These are phyloP conservation scores for Tricholoma terreum DNA, from an alignment of 768 basidiomycete species.

Conservation along the genomic window DNA sequence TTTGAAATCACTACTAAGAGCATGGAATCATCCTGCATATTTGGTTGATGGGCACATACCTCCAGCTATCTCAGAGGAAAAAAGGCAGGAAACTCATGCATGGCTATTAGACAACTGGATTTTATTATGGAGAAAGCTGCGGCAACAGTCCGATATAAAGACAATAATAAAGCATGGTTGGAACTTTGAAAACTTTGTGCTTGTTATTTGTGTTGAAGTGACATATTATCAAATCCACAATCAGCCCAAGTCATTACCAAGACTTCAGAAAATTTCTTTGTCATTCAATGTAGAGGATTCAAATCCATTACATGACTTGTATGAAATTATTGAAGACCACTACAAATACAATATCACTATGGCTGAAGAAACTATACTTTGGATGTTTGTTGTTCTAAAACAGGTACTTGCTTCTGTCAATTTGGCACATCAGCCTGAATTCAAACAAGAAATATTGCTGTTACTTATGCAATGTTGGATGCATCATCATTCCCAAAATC, in stretches of 20 bases:
- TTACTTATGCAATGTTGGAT: neutral
- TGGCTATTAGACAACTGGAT: constrained; percentile 4
- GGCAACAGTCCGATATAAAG: neutral
- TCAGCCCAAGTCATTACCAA: neutral
- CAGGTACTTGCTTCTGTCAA: neutral
- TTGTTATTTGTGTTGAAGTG: constrained; percentile 1
- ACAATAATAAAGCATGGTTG: neutral
- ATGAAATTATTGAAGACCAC: neutral
- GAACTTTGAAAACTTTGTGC: neutral
- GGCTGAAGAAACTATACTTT: neutral
- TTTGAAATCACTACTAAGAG: neutral
- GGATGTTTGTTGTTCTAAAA: neutral
- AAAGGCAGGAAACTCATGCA: neutral
- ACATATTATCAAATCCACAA: neutral
- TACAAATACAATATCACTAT: neutral
- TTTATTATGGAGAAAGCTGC: neutral
- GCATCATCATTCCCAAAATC: neutral
- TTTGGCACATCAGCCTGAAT: neutral
- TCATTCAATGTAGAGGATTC: neutral
- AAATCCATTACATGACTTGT: constrained; percentile 3
- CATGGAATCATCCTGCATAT: neutral
- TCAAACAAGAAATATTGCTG: neutral
- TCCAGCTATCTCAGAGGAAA: neutral
- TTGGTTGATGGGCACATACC: neutral
- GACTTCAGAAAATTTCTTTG: neutral